These are phyloP conservation scores for Tylopilus felleus DNA, from an alignment of 768 basidiomycete genomes.

Conservation along the genomic window DNA sequence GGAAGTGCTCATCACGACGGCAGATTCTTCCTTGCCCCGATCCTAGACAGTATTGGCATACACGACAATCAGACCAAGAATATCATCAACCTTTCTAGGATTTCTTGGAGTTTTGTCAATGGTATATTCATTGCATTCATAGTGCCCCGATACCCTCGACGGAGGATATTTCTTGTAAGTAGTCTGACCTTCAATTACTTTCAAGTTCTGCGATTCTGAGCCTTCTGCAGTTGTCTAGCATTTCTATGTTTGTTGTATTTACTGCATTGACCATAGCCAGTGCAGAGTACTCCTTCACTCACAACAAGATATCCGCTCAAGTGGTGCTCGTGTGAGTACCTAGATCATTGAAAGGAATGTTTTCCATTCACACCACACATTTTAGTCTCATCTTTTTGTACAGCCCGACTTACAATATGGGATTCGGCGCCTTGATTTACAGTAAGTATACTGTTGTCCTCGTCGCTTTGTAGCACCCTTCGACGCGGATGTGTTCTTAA, in stretches of 20 bases:
- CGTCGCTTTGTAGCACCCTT: neutral
- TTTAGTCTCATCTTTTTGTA: conserved; percentile 11
- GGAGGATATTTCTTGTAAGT: conserved; percentile 9
- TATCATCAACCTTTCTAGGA: conserved; percentile 10
- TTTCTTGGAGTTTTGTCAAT: conserved; percentile 12
- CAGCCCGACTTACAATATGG: conserved; percentile 5
- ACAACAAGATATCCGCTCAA: neutral
- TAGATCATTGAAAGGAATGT: neutral
- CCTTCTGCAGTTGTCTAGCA: neutral
- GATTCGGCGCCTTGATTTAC: conserved; percentile 1
- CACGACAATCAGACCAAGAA: conserved; percentile 21
- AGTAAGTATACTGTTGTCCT: neutral
- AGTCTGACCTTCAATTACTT: neutral
- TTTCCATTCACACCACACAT: neutral
- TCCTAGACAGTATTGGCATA: conserved; percentile 19
- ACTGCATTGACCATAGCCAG: conserved; percentile 10
- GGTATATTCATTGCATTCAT: conserved; percentile 2
- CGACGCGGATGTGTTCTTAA: neutral
- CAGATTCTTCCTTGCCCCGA: conserved; percentile 10
- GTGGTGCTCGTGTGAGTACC: conserved; percentile 2
- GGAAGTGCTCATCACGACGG: neutral
- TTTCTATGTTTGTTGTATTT: conserved; percentile 10
- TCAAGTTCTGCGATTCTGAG: neutral
- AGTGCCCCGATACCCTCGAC: conserved; percentile 15
- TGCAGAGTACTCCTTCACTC: conserved; percentile 9